phyloP scores from a whole-genome alignment of 371 early-diverging fungal genomes.

The Dichotomocladium elegans region DNA sequence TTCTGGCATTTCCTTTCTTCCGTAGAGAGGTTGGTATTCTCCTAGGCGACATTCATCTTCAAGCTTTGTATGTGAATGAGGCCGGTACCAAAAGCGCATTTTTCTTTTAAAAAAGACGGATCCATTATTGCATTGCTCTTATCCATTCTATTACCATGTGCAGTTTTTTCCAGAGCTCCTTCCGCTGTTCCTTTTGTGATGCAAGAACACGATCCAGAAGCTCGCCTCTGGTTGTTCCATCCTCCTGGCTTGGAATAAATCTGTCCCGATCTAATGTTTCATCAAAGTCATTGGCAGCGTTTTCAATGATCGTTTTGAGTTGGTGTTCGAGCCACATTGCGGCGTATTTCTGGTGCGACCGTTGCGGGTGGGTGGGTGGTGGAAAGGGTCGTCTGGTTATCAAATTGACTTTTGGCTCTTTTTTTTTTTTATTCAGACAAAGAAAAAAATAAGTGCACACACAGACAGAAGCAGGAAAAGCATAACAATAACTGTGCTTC shows the following conservation, averaged over 20 bases:
- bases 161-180: conserved; percentile 25
- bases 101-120: too few relatives aligned
- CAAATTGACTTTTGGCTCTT: too few relatives aligned
- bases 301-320: conserved; percentile 19
- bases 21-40: conserved; percentile 2
- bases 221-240: conserved; percentile 20
- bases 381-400: too few relatives aligned
- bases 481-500: too few relatives aligned
- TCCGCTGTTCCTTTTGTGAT: conserved; percentile 21
- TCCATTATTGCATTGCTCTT: too few relatives aligned
- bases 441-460: too few relatives aligned
- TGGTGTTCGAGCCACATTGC: conserved; percentile 16
- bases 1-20: background rate
- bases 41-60: conserved; percentile 10
- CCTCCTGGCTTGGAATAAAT: conserved; percentile 17
- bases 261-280: conserved; percentile 17
- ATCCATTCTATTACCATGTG: too few relatives aligned
- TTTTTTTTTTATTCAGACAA: too few relatives aligned
- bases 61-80: conserved; percentile 5
- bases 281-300: conserved; percentile 34
- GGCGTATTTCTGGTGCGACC: too few relatives aligned
- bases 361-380: too few relatives aligned
- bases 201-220: conserved; percentile 19
- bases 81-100: background rate
- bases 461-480: too few relatives aligned